phyloP scores from a whole-genome alignment of 2,329 filamentous ascomycete species.

The Ophiosphaerella korrae region DNA sequence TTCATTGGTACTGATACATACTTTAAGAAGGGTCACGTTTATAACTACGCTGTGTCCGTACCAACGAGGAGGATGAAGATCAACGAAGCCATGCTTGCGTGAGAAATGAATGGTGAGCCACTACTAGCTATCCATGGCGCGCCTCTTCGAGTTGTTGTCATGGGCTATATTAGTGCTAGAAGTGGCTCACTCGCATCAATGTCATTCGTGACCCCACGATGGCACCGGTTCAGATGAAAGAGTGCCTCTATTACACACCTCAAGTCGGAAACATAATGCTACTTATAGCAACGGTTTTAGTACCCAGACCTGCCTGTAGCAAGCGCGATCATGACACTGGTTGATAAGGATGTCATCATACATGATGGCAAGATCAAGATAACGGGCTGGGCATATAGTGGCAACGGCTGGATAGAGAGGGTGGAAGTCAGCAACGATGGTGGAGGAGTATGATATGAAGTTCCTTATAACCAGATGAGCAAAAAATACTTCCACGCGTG shows the following conservation, averaged over 20 bases:
- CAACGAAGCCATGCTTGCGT: conserved; percentile 70
- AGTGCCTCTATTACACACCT: conserved; percentile 72
- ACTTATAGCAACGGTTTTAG: conserved; percentile 64
- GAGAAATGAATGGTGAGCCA: conserved; percentile 72
- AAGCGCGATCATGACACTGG: conserved; percentile 68
- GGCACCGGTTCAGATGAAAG: conserved; percentile 67
- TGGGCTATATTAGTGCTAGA: conserved; percentile 70
- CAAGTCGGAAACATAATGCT: conserved; percentile 70
- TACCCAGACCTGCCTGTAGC: conserved; percentile 74
- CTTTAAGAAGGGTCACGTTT: conserved; percentile 68
- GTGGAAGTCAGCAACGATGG: conserved; percentile 69
- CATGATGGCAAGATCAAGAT: conserved; percentile 64
- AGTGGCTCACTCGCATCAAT: conserved; percentile 66
- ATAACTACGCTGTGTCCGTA: conserved; percentile 71
- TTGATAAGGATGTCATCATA: conserved; percentile 64
- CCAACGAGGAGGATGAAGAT: conserved; percentile 70
- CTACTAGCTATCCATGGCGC: conserved; percentile 70
- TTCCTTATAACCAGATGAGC: conserved; percentile 64
- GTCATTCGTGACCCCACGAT: conserved; percentile 61
- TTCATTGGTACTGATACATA: conserved; percentile 74
- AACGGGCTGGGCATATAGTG: conserved; percentile 54
- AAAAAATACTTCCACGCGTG: conserved; percentile 68
- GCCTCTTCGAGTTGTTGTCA: conserved; percentile 65
- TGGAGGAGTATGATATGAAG: conserved; percentile 67
- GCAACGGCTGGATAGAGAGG: conserved; percentile 58